A percentile compares a stretch with the other conserved stretches of the same genome.
phyloP scores from a whole-genome alignment of 352 stramenopile genomes.

The Pythium angustatum region DNA sequence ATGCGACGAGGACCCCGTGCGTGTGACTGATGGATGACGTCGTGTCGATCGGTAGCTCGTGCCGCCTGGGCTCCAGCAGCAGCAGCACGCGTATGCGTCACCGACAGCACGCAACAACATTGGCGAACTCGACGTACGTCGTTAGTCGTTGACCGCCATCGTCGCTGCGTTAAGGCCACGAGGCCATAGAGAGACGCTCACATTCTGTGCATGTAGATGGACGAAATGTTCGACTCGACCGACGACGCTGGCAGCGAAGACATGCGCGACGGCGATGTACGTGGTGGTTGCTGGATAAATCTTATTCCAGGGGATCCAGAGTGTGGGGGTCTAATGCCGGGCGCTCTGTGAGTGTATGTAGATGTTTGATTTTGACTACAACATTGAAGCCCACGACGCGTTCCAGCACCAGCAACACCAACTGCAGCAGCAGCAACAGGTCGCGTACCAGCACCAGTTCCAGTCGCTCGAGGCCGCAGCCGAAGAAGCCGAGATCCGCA shows the following conservation, averaged over 20 bases:
- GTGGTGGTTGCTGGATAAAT: conserved; percentile 14
- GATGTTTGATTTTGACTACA: conserved; percentile 80
- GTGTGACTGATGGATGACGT: too few relatives aligned
- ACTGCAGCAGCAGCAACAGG: conserved; percentile 49
- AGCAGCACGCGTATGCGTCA: conserved; percentile 14
- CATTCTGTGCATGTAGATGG: conserved; percentile 37
- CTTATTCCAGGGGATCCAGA: too few relatives aligned
- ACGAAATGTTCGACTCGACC: conserved; percentile 79
- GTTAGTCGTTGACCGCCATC: too few relatives aligned
- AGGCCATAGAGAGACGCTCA: background rate
- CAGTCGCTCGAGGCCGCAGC: conserved; percentile 29
- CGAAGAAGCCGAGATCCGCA: conserved; percentile 40
- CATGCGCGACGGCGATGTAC: conserved; percentile 53
- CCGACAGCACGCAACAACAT: conserved; percentile 49
- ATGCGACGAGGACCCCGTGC: too few relatives aligned
- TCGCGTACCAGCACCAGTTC: conserved; percentile 48
- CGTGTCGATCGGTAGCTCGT: conserved; percentile 38
- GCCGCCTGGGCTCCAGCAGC: conserved; percentile 51
- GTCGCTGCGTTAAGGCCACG: too few relatives aligned
- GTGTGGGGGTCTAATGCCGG: too few relatives aligned
- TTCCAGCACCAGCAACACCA: conserved; percentile 51
- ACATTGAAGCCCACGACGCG: conserved; percentile 48
- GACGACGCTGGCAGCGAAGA: conserved; percentile 65
- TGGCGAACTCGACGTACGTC: conserved; percentile 74
- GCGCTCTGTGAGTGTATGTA: too few relatives aligned